Evolutionary conservation across 148 eudicot species (phyloP).

Genomic region (Linanthus parryae): DNA sequence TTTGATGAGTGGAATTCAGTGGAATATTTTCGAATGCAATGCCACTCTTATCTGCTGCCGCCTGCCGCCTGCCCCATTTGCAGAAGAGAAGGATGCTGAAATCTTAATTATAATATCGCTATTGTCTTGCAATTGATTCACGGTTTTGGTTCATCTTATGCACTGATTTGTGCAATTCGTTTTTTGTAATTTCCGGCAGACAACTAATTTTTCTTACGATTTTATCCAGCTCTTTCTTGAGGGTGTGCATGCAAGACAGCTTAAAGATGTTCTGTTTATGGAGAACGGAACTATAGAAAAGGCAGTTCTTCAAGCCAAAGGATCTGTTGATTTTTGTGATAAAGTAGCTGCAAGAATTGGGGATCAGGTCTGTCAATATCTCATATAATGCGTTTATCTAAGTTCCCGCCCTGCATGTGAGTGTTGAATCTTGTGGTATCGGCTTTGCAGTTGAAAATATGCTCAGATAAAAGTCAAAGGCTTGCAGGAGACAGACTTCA

Average conservation of each 20-base stretch:
- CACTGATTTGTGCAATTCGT: no score
- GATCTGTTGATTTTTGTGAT: constrained; percentile 38
- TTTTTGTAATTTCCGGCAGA: no score
- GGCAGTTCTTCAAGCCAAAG: constrained; percentile 50
- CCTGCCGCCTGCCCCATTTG: no score
- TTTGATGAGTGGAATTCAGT: no score
- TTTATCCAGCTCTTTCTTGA: constrained; percentile 75
- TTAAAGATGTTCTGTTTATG: constrained; percentile 40
- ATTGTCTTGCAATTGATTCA: no score
- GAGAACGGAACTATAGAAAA: constrained; percentile 60
- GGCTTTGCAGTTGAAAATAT: constrained; percentile 44
- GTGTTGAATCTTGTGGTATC: constrained; percentile 3
- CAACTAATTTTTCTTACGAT: no score
- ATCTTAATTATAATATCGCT: no score
- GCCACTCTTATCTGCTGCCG: no score
- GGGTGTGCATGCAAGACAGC: constrained; percentile 60
- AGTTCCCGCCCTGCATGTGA: background rate
- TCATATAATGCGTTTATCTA: background rate
- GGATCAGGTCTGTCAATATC: constrained; percentile 55
- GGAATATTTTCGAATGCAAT: no score
- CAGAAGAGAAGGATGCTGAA: no score
- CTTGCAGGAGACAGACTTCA: constrained; percentile 64
- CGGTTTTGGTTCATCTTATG: no score
- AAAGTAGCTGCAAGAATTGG: constrained; percentile 63
- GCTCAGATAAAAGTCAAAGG: constrained; percentile 56